Percentiles rank a stretch among this genome's conserved stretches.
Conservation (phyloP, 441 rosid genomes). For the Viola pubescens region DNA sequence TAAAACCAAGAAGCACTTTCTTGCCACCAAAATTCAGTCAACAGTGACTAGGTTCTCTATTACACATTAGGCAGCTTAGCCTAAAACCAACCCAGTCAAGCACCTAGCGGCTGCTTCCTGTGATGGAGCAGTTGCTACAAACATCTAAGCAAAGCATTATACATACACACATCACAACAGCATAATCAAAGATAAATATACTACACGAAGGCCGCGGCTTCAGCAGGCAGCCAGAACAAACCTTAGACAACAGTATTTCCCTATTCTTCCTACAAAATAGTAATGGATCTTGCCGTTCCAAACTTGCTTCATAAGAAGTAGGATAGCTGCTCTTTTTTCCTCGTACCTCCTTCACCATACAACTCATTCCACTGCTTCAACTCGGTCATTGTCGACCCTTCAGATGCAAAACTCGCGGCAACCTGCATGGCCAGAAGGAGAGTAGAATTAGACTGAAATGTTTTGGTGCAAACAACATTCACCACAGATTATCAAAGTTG, state of each 20-base stretch:
- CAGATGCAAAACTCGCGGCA: slow-evolving; percentile 67
- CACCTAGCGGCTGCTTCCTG: slow-evolving; percentile 1
- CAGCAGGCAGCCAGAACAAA: too few relatives aligned
- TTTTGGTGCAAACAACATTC: neutral
- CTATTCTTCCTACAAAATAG: neutral
- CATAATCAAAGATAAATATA: neutral
- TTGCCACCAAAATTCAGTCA: neutral
- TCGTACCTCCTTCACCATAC: slow-evolving; percentile 84
- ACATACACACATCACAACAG: neutral
- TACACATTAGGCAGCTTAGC: neutral
- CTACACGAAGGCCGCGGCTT: neutral
- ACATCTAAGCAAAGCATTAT: slow-evolving; percentile 3
- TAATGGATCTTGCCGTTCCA: neutral
- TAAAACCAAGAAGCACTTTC: too few relatives aligned
- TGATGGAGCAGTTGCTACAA: neutral
- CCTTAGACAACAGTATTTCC: neutral
- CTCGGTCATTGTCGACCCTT: slow-evolving; percentile 65
- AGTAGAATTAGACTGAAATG: neutral
- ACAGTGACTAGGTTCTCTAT: neutral
- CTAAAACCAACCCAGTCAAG: neutral
- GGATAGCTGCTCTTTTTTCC: slow-evolving; percentile 71
- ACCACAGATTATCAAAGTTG: neutral
- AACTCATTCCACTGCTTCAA: slow-evolving; percentile 78
- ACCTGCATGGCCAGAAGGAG: slow-evolving; percentile 32
- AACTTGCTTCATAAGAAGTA: slow-evolving; percentile 44